Base-by-base conservation (phyloP, 1,284 basidiomycete species). In the Ustilago trichophora region DNA sequence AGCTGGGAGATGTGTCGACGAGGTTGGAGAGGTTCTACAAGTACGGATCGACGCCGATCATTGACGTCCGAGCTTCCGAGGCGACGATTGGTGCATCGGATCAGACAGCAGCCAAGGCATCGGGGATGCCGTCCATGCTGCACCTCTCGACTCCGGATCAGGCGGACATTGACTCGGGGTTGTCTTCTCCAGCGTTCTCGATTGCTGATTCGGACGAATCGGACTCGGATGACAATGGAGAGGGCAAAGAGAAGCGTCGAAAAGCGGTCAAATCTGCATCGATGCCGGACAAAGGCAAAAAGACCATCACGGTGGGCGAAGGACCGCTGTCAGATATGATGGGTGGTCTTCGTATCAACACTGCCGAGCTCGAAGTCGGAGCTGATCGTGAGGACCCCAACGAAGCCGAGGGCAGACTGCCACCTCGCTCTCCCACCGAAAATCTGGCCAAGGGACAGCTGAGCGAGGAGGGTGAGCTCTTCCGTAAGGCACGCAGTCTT, bases 401-500 rank as follows among this genome's bases (percentile, higher is more conserved):
- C 2, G 45, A 36, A 19, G 38, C 7, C 10, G 31, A 42, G 18
- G 56, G 26, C 3, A 16, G 16, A 4, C 26, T 35, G 3, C 37
- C 44, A 8, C 52, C 52, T 0, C 31, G 60, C 0, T 62, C 63
- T 16, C 57, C 72, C 4, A 51, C 51, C 3, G 74, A 71, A 9
- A 42, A 54, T 18, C 21, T 54, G 10, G 76, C 72, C 2, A 58
- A 62, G n/a, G 73, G 66, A 2, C 74, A 75, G 49, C 35, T 77
- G 11, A 66, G 54, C 27, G 78, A 80, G 48, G 78, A 80, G 27
- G 72, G 64, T 13, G 73, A 72, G 32, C 44, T 79, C 11, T 80
- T 80, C 49, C 51, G 78, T 2, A 66, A 58, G 26, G 76, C 78
- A 5, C 48, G 57, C 21, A 66, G 67, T 34, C 26, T 75, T 11